Base-by-base conservation (phyloP, 2,329 filamentous ascomycete genomes). In the Ceratocystis diversiconidia region DNA sequence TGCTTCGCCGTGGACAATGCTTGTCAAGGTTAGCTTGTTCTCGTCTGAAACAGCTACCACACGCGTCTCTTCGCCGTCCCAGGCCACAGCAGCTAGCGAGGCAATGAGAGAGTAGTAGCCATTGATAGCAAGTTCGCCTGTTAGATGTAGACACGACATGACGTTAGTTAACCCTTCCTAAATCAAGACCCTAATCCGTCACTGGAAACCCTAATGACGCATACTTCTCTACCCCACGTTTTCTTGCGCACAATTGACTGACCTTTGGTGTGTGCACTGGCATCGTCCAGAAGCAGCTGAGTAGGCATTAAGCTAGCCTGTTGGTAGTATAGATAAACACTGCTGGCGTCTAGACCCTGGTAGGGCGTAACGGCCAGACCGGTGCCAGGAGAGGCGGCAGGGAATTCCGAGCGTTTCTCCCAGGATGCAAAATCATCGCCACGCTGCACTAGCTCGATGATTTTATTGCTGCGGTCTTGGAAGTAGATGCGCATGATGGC, bases 381-480 rank as follows among this genome's bases (percentile, higher is more conserved):
- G 41, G 66, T 65, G n/a, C 66, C 66, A 28, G 66, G 66, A 12
- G 66, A 67, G 1, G 66, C 66, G 2, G 59, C 48, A 4, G 66
- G 66, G 46, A 67, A 67, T 28, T 67, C 46, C 15, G 64, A 63
- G 41, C 52, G 63, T 50, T 65, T 67, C 5, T 59, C 36, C 66
- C 66, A 67, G 28, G 66, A 60, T 12, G 63, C 57, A 60, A 67
- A 67, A 43, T 67, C 66, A 50, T 67, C 63, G 59, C 66, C 66
- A 41, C 66, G 66, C 46, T 67, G 66, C n/a, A 67, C 66, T 8
- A 67, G 60, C 63, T 67, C 66, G 22, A 65, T 48, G n/a, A 67
- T 32, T 48, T 65, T 67, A 59, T 67, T 67, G 50, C 62, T 52
- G 41, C 66, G 66, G 60, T 67, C 66, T 28, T 67, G 66, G 63